Base-by-base conservation (phyloP, 495 filamentous ascomycete genomes). In the Hypoxylon crocopeplum region DNA sequence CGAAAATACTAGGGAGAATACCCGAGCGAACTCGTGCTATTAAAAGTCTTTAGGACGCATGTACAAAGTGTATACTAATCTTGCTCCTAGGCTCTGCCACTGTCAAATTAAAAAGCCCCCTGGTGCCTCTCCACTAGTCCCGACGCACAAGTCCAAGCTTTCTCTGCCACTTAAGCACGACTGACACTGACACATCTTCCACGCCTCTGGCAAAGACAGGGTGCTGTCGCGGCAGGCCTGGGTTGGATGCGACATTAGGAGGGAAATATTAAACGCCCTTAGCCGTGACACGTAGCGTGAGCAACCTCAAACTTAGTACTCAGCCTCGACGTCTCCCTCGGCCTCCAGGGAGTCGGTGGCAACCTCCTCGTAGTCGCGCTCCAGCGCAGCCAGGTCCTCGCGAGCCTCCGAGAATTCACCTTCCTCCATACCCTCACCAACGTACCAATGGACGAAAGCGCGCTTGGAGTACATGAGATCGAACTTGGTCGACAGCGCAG, bases 401-500 rank as follows among this genome's bases (percentile, higher is more conserved):
- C 94, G 91, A 47, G 94, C 94, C 84, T 98, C 94, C 41, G 91
- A 95, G 84, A 98, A 98, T 77, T 98, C 94, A 72, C 94, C 94
- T 78, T 98, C 94, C 83, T 98, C 94, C 94, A 98, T 98, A 86
- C 94, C 94, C 84, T 98, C 94, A 79, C 94, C 94, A 74, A 98
- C 94, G 69, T 98, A 98, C 94, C 94, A 98, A 79, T 98, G 94
- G 45, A 98, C 94, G 81, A 98, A 98, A 50, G 94, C 94, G 78
- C 94, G 94, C 87, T 98, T 98, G 74, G 93, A 93, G 85, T 98
- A 98, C 94, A 98, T 98, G 72, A 98, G 92, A 67, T 98, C 94
- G 79, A 98, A 98, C 80, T 98, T 98, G 85, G 89, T 88, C 50
- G 93, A 95, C 46, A 98, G 88, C 68, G 93, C 90, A 41, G 92